A percentile compares a stretch with the other conserved stretches of the same genome.
Conservation (phyloP, 169 alveolate species). For the Cryptosporidium meleagridis region DNA sequence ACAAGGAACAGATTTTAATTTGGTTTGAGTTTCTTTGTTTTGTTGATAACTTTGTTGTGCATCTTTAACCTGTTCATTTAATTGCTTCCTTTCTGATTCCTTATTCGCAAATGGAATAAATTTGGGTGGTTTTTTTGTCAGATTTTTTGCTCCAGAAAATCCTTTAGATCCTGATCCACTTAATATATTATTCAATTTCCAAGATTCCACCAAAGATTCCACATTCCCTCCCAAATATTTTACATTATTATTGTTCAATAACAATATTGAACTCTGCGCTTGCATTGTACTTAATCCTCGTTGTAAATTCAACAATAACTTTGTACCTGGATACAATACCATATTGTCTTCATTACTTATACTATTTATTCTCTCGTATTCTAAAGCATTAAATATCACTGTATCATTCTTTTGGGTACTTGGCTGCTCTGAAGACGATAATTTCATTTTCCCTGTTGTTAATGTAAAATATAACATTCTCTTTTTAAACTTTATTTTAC, state of each 20-base stretch:
- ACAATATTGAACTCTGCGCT: conserved; percentile 28
- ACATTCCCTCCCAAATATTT: conserved; percentile 46
- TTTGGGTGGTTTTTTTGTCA: conserved; percentile 42
- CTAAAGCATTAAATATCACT: conserved; percentile 26
- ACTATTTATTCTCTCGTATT: conserved; percentile 31
- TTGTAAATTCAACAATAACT: conserved; percentile 1
- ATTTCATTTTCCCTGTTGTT: conserved; percentile 18
- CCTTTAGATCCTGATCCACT: conserved; percentile 24
- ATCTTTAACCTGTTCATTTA: conserved; percentile 32
- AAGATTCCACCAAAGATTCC: conserved; percentile 40
- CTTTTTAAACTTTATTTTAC: neutral
- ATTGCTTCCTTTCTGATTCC: neutral
- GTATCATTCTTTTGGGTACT: neutral
- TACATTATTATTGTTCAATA: conserved; percentile 27
- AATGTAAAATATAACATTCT: conserved; percentile 40
- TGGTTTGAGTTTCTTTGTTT: conserved; percentile 16
- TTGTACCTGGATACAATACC: conserved; percentile 48
- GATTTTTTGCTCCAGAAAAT: conserved; percentile 17
- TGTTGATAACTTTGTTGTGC: conserved; percentile 24
- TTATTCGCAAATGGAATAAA: conserved; percentile 44
- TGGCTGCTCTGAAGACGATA: neutral
- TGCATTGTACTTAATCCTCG: neutral
- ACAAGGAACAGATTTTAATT: neutral
- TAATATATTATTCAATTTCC: conserved; percentile 36
- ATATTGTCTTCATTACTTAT: neutral